Evolutionary conservation across 495 filamentous ascomycete genomes (phyloP), one percentile per base, ranked within the genome.

Genomic region (Trichoderma reesei): DNA sequence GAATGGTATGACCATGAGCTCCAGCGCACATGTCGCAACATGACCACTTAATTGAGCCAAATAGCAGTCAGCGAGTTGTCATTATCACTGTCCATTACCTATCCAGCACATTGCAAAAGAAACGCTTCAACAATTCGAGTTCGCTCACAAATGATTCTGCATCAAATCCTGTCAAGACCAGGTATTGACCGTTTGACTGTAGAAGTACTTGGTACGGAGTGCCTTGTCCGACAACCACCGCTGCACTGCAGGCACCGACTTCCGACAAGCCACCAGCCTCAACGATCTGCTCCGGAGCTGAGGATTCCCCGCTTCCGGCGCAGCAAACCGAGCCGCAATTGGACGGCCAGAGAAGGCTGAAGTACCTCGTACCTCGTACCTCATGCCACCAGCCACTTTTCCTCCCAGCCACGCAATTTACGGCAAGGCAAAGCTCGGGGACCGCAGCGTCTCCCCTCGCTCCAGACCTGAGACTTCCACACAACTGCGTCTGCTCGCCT

Each of bases 341-440:
- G 51, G 51, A 56, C 51, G n/a, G 16, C 16, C 7, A 18, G 4
- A 20, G 44, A n/a, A 44, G n/a, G 44, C 44, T 48, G 9, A 46
- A 14, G 42, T 31, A 31, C 20, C 14, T 11, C 3, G 20, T 56
- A 56, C 26, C 26, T 26, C 26, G 26, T 26, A 26, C 26, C 26
- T 26, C 26, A 26, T 26, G 26, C 26, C 26, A 26, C 51, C 31
- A 56, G 51, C 51, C 51, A 56, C 51, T 56, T 54, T 54, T 44
- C 38, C 44, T 48, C 51, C 51, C 51, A 56, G 51, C 51, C 51
- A 56, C 51, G 51, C 51, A 56, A 56, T 56, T 56, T 56, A 33
- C 38, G 38, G 51, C 51, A 56, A 26, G 26, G 20, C 26, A 11
- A 6, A 26, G 26, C 26, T 26, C 26, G 26, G 26, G 26, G 9